Conservation (phyloP, 1,284 basidiomycete species). For the Malassezia sp. region DNA sequence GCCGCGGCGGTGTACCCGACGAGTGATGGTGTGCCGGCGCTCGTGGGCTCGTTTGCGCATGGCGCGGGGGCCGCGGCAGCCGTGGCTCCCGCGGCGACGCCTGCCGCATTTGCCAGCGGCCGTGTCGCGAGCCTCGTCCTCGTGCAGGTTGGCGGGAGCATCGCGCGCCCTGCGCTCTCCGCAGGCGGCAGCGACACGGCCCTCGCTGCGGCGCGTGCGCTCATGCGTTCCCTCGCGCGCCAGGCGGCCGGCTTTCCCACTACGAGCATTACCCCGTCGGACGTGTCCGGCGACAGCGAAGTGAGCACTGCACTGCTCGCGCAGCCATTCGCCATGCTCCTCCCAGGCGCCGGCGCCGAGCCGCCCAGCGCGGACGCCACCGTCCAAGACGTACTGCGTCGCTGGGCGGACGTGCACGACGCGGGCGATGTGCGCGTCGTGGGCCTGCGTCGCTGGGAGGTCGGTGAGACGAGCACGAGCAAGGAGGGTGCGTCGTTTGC, state of each 20-base stretch:
- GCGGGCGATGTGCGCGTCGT: slow-evolving; percentile 37
- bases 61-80: slow-evolving; percentile 47
- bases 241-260: slow-evolving; percentile 80
- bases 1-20: slow-evolving; percentile 62
- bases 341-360: slow-evolving; percentile 19
- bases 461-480: slow-evolving; percentile 38
- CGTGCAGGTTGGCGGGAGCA: slow-evolving; percentile 28
- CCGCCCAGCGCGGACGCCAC: slow-evolving; percentile 49
- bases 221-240: slow-evolving; percentile 66
- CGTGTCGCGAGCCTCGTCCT: slow-evolving; percentile 20
- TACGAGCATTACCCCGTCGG: slow-evolving; percentile 51
- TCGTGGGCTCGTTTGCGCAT: slow-evolving; percentile 66
- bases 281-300: slow-evolving; percentile 42
- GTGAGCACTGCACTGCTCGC: slow-evolving; percentile 59
- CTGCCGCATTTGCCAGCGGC: slow-evolving; percentile 56
- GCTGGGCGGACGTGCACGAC: slow-evolving; percentile 56
- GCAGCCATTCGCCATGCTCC: slow-evolving; percentile 69
- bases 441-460: slow-evolving; percentile 47
- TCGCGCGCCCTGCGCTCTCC: slow-evolving; percentile 12
- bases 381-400: slow-evolving; percentile 53
- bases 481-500: slow-evolving; percentile 23
- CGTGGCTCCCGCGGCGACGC: slow-evolving; percentile 48
- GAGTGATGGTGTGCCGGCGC: slow-evolving; percentile 51
- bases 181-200: slow-evolving; percentile 15
- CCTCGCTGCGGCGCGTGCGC: slow-evolving; percentile 47